Base-by-base conservation (phyloP, 2,329 filamentous ascomycete genomes). In the Cladosporium halotolerans region DNA sequence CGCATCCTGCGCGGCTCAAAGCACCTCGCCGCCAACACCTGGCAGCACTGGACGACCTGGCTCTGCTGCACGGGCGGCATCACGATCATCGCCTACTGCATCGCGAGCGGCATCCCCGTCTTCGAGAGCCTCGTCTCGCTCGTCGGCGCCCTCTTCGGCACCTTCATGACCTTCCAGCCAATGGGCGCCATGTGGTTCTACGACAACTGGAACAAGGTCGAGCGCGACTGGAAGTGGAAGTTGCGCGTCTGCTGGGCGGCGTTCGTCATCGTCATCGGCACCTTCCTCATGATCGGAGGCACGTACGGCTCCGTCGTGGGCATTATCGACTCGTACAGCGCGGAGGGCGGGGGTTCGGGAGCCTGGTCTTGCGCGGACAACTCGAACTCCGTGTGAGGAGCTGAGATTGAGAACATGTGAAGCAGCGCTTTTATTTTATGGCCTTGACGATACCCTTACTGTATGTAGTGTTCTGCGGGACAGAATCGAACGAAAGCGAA, bases 31-130 rank as follows among this genome's bases (percentile, higher is more conserved):
- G 63, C 67, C 13, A 79, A 78, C 64, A 76, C 73, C 0, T 18
- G 70, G 10, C 58, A 75, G 0, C 78, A 80, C 58, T 79, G 76
- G 77, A 63, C 61, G 0, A 74, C 72, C 1, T 81, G 78, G 78
- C 60, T 80, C 0, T 63, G 66, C 10, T 73, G 72, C 52, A 76
- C 73, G 0, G 58, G 70, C 9, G 61, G 62, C 0, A 65, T 79
- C 44, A 66, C 69, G 0, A 60, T 72, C 3, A 61, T 76, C 38
- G 68, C 73, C 8, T 80, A 77, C 59, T 62, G 80, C 47, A 65
- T 80, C 16, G 76, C 78, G 1, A 69, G 70, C n/a, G 75, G 73
- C 0, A 76, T 80, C n/a, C 77, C 77, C 0, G 48, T 51, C 50
- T 79, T 80, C 64, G 76, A 76, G 54, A 78, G 73, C 56, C 59